These are phyloP conservation scores for Isatis lusitanica DNA, from an alignment of 441 rosid species.

Conservation along the genomic window DNA sequence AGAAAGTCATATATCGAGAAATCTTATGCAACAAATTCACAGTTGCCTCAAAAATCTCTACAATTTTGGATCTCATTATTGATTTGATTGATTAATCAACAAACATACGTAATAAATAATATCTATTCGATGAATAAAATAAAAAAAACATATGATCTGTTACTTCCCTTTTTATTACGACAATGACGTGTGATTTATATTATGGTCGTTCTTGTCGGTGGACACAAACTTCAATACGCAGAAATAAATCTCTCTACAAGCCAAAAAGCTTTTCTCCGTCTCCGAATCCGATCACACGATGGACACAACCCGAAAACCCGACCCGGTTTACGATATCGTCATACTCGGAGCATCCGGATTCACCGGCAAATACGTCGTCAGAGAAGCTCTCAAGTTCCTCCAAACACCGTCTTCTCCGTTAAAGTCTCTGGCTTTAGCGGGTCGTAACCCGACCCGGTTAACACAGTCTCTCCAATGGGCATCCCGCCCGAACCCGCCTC, in stretches of 20 bases:
- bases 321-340: constrained; percentile 51
- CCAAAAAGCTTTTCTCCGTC: background rate
- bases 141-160: background rate
- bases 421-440: constrained; percentile 74
- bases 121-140: background rate
- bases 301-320: constrained; percentile 24
- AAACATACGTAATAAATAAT: background rate
- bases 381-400: constrained; percentile 84
- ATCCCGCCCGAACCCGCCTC: constrained; percentile 55
- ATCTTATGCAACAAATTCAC: background rate
- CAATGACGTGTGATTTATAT: background rate
- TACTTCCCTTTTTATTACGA: background rate
- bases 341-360: constrained; percentile 92
- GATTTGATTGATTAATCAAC: background rate
- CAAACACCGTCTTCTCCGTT: constrained; percentile 63
- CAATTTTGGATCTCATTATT: background rate
- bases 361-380: constrained; percentile 79
- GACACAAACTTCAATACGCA: background rate
- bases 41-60: background rate
- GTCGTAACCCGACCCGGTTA: constrained; percentile 64
- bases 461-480: constrained; percentile 75
- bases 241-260: background rate
- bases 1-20: too few species aligned
- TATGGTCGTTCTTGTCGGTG: background rate
- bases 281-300: constrained; percentile 34